These are phyloP conservation scores for Botrytis aclada DNA, from an alignment of 2,329 filamentous ascomycete genomes.

Conservation along the genomic window DNA sequence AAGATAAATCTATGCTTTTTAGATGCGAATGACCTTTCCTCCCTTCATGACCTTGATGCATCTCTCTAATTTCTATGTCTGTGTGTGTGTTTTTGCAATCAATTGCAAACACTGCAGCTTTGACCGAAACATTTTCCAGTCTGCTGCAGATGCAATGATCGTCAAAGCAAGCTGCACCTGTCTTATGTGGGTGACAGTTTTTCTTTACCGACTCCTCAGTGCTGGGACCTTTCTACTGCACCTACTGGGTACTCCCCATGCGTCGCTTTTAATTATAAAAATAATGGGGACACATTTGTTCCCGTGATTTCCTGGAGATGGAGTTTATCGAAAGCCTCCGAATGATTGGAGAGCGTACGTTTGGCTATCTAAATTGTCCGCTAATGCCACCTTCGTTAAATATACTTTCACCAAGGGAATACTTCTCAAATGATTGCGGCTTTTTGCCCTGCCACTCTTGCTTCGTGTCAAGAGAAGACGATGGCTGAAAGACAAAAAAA, in stretches of 20 bases:
- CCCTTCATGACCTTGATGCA: background rate
- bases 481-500: background rate
- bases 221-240: constrained; percentile 12
- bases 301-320: constrained; percentile 15
- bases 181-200: constrained; percentile 12
- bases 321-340: background rate
- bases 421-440: too few relatives aligned
- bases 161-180: constrained; percentile 14
- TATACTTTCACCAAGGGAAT: background rate
- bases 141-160: constrained; percentile 17
- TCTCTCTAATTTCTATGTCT: background rate
- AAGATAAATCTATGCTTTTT: background rate
- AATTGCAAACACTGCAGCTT: background rate
- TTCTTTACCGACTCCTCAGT: constrained; percentile 19
- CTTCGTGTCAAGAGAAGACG: background rate
- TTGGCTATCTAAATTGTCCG: background rate
- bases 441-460: background rate
- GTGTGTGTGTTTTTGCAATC: background rate
- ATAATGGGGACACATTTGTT: constrained; percentile 17
- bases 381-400: background rate
- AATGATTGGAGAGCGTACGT: background rate
- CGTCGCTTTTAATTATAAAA: background rate
- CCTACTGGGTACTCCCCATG: constrained; percentile 5
- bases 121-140: background rate
- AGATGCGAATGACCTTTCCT: background rate